Conservation (phyloP, 257 asterid species). For the Scutellaria minor region DNA sequence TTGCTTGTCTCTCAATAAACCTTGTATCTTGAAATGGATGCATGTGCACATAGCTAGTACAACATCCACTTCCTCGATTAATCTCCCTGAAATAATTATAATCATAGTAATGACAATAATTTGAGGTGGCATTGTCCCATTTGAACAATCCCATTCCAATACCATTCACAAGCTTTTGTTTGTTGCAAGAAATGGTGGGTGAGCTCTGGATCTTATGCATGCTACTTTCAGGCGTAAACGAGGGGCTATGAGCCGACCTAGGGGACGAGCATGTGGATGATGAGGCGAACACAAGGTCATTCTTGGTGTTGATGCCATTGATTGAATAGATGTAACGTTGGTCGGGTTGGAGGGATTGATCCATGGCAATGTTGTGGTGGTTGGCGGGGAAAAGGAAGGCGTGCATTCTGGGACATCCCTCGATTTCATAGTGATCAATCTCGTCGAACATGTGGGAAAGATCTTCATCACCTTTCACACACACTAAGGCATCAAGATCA, state of each 20-base stretch:
- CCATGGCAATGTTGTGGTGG: conserved; percentile 25
- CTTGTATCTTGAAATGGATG: background rate
- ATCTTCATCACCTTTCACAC: conserved; percentile 79
- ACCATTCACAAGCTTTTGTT: no score
- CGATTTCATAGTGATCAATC: conserved; percentile 50
- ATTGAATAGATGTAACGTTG: conserved; percentile 74
- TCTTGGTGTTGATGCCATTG: conserved; percentile 51
- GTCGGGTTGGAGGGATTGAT: conserved; percentile 46
- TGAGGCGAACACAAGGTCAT: conserved; percentile 33
- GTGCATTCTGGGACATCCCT: conserved; percentile 59
- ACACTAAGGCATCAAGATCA: conserved; percentile 83
- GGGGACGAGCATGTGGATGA: conserved; percentile 62
- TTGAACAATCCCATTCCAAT: no score
- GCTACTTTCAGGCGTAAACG: conserved; percentile 37
- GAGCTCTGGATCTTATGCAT: conserved; percentile 54
- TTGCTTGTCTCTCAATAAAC: background rate
- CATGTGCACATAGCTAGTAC: no score
- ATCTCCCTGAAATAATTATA: no score
- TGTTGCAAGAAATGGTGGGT: conserved; percentile 32
- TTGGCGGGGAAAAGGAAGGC: conserved; percentile 78
- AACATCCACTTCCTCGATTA: no score
- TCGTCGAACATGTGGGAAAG: conserved; percentile 79
- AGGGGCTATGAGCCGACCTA: conserved; percentile 58
- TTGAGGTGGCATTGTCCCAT: no score
- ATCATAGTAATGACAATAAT: no score